A percentile compares a stretch with the other conserved stretches of the same genome.
These are phyloP conservation scores for Lathyrus oleraceus DNA, from an alignment of 306 rosid genomes.

Conservation along the genomic window DNA sequence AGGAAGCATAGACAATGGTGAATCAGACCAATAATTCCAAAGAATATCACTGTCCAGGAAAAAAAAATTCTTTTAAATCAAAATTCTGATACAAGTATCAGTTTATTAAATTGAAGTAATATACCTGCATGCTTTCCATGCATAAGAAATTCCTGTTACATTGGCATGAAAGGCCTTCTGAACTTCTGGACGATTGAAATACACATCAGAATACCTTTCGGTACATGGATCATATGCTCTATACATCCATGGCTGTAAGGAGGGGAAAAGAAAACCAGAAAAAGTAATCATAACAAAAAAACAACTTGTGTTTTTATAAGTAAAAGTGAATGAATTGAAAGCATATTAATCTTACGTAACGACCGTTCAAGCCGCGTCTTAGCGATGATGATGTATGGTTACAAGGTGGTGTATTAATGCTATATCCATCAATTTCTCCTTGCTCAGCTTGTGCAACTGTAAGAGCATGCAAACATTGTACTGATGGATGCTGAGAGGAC, in stretches of 20 bases:
- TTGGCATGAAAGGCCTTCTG: slow-evolving; percentile 94
- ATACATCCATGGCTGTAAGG: slow-evolving; percentile 89
- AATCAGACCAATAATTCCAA: slow-evolving; percentile 83
- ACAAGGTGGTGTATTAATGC: slow-evolving; percentile 81
- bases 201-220: slow-evolving; percentile 69
- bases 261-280: slow-evolving; percentile 29
- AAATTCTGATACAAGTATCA: slow-evolving; percentile 10
- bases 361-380: slow-evolving; percentile 65
- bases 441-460: slow-evolving; percentile 55
- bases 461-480: slow-evolving; percentile 67
- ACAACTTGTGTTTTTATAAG: neutral
- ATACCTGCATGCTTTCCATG: slow-evolving; percentile 91
- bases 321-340: neutral
- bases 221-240: slow-evolving; percentile 96
- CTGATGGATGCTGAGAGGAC: slow-evolving; percentile 76
- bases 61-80: neutral
- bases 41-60: slow-evolving; percentile 61
- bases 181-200: slow-evolving; percentile 90
- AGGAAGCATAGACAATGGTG: slow-evolving; percentile 93
- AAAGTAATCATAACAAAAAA: slow-evolving; percentile 2
- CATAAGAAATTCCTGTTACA: slow-evolving; percentile 68
- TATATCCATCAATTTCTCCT: slow-evolving; percentile 88
- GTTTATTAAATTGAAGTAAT: slow-evolving; percentile 1
- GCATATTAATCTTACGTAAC: slow-evolving; percentile 61
- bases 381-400: slow-evolving; percentile 51